Evolutionary conservation across 768 basidiomycete genomes (phyloP), one percentile per base, ranked within the genome.

Genomic region (Daedalea quercina): DNA sequence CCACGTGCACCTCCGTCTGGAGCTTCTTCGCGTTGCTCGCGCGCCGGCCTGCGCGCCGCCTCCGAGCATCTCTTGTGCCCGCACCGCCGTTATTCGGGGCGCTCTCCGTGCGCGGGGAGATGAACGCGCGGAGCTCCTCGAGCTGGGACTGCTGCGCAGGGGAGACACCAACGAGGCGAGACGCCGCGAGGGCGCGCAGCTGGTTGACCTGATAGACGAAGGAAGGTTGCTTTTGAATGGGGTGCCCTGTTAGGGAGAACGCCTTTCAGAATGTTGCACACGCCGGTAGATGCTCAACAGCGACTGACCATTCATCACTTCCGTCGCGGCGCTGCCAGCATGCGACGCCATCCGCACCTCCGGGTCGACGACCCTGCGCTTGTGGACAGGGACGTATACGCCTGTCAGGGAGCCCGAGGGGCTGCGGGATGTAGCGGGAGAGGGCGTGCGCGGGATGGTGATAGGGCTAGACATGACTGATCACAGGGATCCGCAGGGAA

Each of bases 131-230:
- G 52, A 60, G 54, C 23, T 35, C 50, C 49, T 44, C 53, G 24
- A 61, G 46, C 26, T 49, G 26, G 12, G 47, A 50, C 44, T 41
- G 54, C 54, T 64, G 60, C 8, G 51, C 49, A 19, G 56, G 49
- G 15, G 60, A 51, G 51, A 63, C 54, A 19, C 49, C 37, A 15
- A 50, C 48, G 47, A 46, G 34, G 25, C 57, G 56, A 12, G 60
- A 57, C 2, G 51, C 54, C 9, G 61, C 52, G 52, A 65, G 60
- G 2, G 57, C 52, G 52, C 63, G 62, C 12, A 65, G 64, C 9
- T 45, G 47, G 40, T 45, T 13, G 53, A 53, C 37, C 23, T 60
- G 45, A 53, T 65, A 65, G 9, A 54, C 55, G 52, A 28, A 46
- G 19, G 59, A 54, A 13, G 51, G 23, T 23, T 40, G 37, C 40